Evolutionary conservation across 495 filamentous ascomycete genomes (phyloP).

Genomic region (Daldinia vernicosa): DNA sequence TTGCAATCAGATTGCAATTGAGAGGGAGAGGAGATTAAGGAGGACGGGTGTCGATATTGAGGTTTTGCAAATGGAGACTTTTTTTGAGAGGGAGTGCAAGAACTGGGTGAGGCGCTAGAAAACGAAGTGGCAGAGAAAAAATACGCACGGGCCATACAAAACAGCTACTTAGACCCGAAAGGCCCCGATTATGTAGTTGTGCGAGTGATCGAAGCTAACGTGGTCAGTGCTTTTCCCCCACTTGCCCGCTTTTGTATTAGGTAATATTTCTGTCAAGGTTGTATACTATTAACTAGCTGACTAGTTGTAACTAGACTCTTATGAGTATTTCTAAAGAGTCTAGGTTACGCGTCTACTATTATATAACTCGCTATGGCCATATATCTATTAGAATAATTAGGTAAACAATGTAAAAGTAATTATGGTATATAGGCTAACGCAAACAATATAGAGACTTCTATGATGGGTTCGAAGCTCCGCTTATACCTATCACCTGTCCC

Average conservation of each 20-base stretch:
- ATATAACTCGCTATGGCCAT: too few species aligned
- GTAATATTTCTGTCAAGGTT: too few species aligned
- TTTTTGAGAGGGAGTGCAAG: conserved; percentile 41
- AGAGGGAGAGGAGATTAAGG: conserved; percentile 58
- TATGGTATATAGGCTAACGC: too few species aligned
- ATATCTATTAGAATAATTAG: too few species aligned
- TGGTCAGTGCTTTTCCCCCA: conserved; percentile 24
- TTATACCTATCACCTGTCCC: too few species aligned
- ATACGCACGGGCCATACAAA: conserved; percentile 31
- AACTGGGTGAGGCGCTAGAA: conserved; percentile 28
- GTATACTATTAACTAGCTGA: too few species aligned
- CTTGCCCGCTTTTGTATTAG: background rate
- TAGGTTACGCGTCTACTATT: too few species aligned
- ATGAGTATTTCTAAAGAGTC: too few species aligned
- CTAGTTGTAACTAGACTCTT: too few species aligned
- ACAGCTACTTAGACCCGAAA: conserved; percentile 29
- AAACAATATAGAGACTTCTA: too few species aligned
- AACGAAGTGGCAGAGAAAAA: conserved; percentile 41
- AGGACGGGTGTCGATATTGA: conserved; percentile 41
- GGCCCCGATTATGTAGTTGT: conserved; percentile 17
- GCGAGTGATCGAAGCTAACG: background rate
- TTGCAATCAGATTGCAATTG: conserved; percentile 61
- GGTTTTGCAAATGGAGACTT: conserved; percentile 46
- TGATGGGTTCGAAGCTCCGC: too few species aligned
- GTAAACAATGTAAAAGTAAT: too few species aligned